Conservation (phyloP, 768 basidiomycete species). For the Russula abietina region DNA sequence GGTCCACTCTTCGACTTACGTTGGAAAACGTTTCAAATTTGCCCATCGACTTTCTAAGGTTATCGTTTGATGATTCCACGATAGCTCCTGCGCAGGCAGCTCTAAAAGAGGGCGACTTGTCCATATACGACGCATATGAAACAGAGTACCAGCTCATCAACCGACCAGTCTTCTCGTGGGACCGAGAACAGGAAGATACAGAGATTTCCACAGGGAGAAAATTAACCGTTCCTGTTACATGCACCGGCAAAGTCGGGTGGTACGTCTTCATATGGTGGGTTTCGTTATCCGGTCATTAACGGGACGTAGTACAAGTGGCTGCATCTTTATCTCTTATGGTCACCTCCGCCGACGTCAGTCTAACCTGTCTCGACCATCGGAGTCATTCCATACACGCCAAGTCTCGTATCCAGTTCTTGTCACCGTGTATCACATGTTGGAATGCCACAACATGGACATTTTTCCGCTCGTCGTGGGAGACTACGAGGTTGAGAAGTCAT, state of each 20-base stretch:
- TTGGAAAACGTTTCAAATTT: slow-evolving; percentile 84
- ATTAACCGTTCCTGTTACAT: slow-evolving; percentile 59
- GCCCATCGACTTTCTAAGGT: slow-evolving; percentile 77
- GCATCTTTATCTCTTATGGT: slow-evolving; percentile 80
- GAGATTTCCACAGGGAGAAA: slow-evolving; percentile 70
- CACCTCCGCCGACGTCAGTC: slow-evolving; percentile 45
- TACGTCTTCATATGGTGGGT: slow-evolving; percentile 36
- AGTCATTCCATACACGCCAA: slow-evolving; percentile 80
- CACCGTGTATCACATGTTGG: slow-evolving; percentile 93
- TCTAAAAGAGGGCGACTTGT: slow-evolving; percentile 72
- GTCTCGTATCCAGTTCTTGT: slow-evolving; percentile 83
- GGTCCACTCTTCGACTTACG: slow-evolving; percentile 77
- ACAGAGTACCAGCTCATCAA: slow-evolving; percentile 76
- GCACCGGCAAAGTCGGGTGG: slow-evolving; percentile 91
- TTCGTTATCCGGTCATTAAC: background rate
- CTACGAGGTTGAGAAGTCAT: slow-evolving; percentile 17
- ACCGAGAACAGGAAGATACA: slow-evolving; percentile 36
- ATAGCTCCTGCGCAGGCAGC: slow-evolving; percentile 68
- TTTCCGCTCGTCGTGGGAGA: slow-evolving; percentile 49
- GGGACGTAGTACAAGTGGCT: slow-evolving; percentile 59
- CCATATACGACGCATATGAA: slow-evolving; percentile 85
- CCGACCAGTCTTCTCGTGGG: slow-evolving; percentile 78
- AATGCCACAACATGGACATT: slow-evolving; percentile 79
- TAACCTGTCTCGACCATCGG: slow-evolving; percentile 31
- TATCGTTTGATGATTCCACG: slow-evolving; percentile 90